Evolutionary conservation across 2,329 filamentous ascomycete species (phyloP), one percentile per base, ranked within the genome.

Genomic region (Diaporthe eres): DNA sequence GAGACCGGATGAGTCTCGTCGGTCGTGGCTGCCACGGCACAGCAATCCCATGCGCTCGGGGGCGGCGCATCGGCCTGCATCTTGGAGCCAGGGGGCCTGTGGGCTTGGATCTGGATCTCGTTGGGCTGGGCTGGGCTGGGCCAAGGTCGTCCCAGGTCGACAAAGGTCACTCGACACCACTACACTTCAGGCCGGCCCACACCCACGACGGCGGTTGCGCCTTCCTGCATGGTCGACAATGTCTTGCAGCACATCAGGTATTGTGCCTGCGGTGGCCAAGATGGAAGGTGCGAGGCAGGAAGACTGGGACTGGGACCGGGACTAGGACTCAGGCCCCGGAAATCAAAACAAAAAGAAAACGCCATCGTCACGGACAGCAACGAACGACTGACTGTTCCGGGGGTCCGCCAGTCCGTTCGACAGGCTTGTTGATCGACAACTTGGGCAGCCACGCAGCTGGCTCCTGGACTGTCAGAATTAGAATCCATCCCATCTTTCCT

Each of bases 31-130:
- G 65, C 51, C 47, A 55, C 31, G 65, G 65, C 65, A 70, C 47
- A 55, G 49, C 49, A 19, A 68, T 42, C 49, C 49, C 65, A 55
- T 42, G 39, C 15, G 12, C 31, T 68, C 31, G 22, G 47, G n/a
- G n/a, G 65, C 22, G 49, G 47, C 65, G 51, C 47, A 55, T 70
- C 65, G 28, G 39, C 49, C 65, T 70, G 65, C 65, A 55, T 55
- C 31, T 70, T 55, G 47, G 31, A 10, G 55, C 53, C 53, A 31
- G 55, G 47, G 28, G 63, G 31, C 34, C 47, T 17, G 47, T 47
- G 31, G 31, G 47, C 65, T 55, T 67, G 47, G 49, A 70, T 70
- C 65, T 70, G 65, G 65, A 70, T 70, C 65, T 70, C 65, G 42
- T 70, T 70, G 65, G 65, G 47, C 44, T 68, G 65, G 65, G 22